phyloP scores from a whole-genome alignment of 371 early-diverging fungal species.

The Rhizopus sp. region DNA sequence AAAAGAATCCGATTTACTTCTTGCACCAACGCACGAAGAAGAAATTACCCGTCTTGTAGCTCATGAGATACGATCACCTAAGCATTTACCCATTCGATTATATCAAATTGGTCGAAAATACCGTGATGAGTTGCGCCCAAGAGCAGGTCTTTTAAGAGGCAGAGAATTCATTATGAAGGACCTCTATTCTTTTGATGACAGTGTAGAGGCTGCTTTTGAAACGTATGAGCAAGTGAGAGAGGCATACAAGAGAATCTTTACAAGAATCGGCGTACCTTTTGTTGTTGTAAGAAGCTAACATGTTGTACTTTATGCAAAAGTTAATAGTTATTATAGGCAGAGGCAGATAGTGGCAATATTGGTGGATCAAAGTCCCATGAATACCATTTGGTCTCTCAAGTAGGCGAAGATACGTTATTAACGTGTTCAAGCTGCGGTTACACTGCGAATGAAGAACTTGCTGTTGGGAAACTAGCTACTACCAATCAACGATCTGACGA shows the following conservation, averaged over 20 bases:
- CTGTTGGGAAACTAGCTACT: conserved; percentile 28
- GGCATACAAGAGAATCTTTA: conserved; percentile 78
- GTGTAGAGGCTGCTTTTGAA: conserved; percentile 62
- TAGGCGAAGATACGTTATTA: conserved; percentile 84
- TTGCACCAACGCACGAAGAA: conserved; percentile 94
- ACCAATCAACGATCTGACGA: background rate
- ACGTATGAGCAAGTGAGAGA: conserved; percentile 74
- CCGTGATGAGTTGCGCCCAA: conserved; percentile 83
- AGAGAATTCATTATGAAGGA: conserved; percentile 95
- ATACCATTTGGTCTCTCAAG: conserved; percentile 77
- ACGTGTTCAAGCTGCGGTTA: conserved; percentile 74
- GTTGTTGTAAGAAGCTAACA: conserved; percentile 37
- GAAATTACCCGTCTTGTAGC: conserved; percentile 83
- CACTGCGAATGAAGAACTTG: conserved; percentile 81
- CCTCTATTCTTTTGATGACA: conserved; percentile 85
- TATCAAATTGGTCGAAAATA: conserved; percentile 91
- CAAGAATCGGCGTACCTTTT: conserved; percentile 75
- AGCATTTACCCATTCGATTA: conserved; percentile 81
- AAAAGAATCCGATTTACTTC: conserved; percentile 65
- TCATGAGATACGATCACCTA: conserved; percentile 62
- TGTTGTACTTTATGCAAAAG: background rate
- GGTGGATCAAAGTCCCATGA: conserved; percentile 90
- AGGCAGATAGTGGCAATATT: conserved; percentile 91
- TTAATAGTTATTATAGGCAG: conserved; percentile 49
- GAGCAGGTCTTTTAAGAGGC: conserved; percentile 82